Evolutionary conservation across 108 stramenopile genomes (phyloP), one percentile per base, ranked within the genome.

Genomic region (Skeletonema menzelii): DNA sequence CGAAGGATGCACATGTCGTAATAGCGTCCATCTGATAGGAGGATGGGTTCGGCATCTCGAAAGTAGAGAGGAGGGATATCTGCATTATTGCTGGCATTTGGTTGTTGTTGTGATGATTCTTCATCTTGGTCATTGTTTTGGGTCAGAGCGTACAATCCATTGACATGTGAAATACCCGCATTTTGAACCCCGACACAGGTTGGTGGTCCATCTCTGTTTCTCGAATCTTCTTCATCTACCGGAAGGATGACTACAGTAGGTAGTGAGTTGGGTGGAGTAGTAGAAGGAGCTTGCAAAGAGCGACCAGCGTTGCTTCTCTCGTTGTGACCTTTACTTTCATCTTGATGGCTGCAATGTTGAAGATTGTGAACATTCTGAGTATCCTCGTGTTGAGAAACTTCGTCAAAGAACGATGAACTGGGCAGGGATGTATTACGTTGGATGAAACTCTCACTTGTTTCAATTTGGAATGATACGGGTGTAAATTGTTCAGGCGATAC

Each of bases 1-100:
- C 77, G 69, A 2, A 78, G 64, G 13, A 78, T 78, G 47, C 77
- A 78, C 70, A 71, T 78, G 64, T 78, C 77, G 30, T 78, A 78
- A 34, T 71, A 62, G n/a, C 70, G 57, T 35, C 53, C 46, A 35
- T 78, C 70, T 15, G 63, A 63, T 5, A 78, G 63, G 32, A 71
- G 70, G 42, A 56, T 66, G 2, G 77, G 77, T 53, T 69, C 70
- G 19, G 60, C 64, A 34, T 78, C 77, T 59, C 67, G 70, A 28
- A 78, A 78, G 56, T 78, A 78, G 35, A 78, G 47, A 22, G 77
- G 77, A 2, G 73, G 64, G 17, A 59, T n/a, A 24, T 30, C 37
- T 20, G 31, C 11, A 20, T 65, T 34, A 32, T 38, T 64, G 11
- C 0, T 37, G 8, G 35, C 0, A 11, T 8, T 11, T 37, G 35